Evolutionary conservation across 208 protist species (phyloP), one percentile per base, ranked within the genome.

Genomic region (Leishmania tarentolae): DNA sequence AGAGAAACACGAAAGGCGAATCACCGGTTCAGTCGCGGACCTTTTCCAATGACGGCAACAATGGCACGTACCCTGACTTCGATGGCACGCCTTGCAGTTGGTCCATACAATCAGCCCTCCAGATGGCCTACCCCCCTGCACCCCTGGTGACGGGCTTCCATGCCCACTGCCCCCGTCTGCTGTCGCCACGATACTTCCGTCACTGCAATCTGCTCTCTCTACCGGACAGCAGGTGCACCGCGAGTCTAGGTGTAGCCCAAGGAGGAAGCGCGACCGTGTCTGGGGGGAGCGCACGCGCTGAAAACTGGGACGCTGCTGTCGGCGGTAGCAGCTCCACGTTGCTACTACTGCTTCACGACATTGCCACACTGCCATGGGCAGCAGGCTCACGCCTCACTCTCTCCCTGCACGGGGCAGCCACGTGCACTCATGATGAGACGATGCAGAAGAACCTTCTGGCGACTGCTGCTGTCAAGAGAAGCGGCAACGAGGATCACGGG

Each of bases 21-120:
- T 7, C 37, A 19, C 37, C 21, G 42, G 37, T 28, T 37, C 37
- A 47, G 65, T 46, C 40, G 65, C 0, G 37, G 65, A 46, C 37
- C 19, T 46, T n/a, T 46, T 28, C 37, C 37, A n/a, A 15, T 3
- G 37, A 70, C 65, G 35, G 40, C 37, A 70, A 44, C 65, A 15
- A 70, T 28, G 37, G 21, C 42, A 17, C 37, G 9, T 35, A 17
- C 37, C 37, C 21, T 46, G 65, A 46, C 15, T 17, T 5, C 19
- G 65, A 70, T 46, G 37, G 21, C 37, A n/a, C 65, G 24, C 15
- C 46, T 37, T 59, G 74, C 53, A 77, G 74, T 53, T 77, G 53
- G 74, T 77, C 74, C 11, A 61, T 77, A 15, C 74, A 77, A 21
- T 47, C 74, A 31, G 56, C 56, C 46, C 28, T 77, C 40, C 74